A percentile compares a stretch with the other conserved stretches of the same genome.
Evolutionary conservation across 2,329 filamentous ascomycete genomes (phyloP).

Genomic region (Corinectria fuckeliana): DNA sequence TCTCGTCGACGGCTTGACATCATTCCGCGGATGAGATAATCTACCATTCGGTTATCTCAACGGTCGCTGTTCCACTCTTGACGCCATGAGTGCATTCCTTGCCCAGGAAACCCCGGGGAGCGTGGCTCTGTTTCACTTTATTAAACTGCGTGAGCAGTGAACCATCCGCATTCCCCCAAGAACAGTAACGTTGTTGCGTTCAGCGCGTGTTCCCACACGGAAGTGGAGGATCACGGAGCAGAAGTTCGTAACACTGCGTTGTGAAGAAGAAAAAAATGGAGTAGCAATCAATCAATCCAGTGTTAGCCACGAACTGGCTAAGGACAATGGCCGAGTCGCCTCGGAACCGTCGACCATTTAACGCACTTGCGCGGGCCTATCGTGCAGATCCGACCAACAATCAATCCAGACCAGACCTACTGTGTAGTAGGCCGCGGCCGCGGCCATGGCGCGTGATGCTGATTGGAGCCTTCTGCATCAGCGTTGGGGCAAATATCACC

Average conservation of each 20-base stretch:
- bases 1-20: conserved; percentile 3
- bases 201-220: background rate
- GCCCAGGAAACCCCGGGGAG: conserved; percentile 13
- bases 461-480: conserved; percentile 30
- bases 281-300: background rate
- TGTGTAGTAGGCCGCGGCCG: too few relatives aligned
- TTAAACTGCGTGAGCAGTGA: conserved; percentile 6
- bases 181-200: background rate
- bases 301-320: conserved; percentile 5
- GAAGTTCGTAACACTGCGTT: conserved; percentile 13
- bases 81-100: conserved; percentile 8
- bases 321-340: conserved; percentile 6
- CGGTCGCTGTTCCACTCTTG: background rate
- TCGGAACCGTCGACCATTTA: conserved; percentile 30
- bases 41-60: background rate
- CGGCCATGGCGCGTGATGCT: conserved; percentile 8
- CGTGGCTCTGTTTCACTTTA: conserved; percentile 15
- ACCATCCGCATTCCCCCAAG: conserved; percentile 1
- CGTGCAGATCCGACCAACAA: conserved; percentile 33
- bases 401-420: conserved; percentile 32
- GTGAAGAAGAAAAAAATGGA: conserved; percentile 5
- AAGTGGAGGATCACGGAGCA: conserved; percentile 12
- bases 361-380: conserved; percentile 29
- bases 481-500: conserved; percentile 16
- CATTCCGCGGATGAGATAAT: background rate